phyloP scores from a whole-genome alignment of 1,284 basidiomycete genomes.

The Papiliotrema terrestris region DNA sequence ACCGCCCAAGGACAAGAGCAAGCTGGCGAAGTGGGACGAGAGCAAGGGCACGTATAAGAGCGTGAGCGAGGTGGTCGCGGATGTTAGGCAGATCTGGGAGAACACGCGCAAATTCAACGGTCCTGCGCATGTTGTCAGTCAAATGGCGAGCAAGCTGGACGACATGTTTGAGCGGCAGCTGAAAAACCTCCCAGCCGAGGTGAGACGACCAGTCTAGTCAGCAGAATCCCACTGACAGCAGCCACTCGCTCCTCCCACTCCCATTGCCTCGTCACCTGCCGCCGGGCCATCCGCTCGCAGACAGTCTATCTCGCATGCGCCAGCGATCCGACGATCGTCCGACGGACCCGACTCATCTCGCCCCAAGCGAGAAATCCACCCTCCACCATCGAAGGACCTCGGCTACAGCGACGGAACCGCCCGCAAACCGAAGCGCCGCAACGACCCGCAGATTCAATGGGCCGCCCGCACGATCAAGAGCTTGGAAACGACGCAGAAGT shows the following conservation, averaged over 20 bases:
- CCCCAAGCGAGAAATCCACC: constrained; percentile 95
- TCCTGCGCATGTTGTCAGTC: constrained; percentile 72
- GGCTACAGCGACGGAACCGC: constrained; percentile 64
- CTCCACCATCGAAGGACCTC: constrained; percentile 87
- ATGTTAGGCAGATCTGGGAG: constrained; percentile 80
- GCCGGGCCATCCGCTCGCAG: constrained; percentile 27
- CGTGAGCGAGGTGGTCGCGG: constrained; percentile 73
- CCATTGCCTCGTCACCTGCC: constrained; percentile 18
- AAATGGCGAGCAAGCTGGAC: constrained; percentile 76
- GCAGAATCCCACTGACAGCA: not conserved
- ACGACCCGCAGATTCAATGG: constrained; percentile 82
- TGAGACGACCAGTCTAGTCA: constrained; percentile 38
- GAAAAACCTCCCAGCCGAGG: constrained; percentile 69
- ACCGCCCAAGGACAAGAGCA: constrained; percentile 52
- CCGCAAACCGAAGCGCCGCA: constrained; percentile 56
- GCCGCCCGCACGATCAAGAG: constrained; percentile 67
- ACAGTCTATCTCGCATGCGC: constrained; percentile 42
- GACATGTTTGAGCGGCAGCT: constrained; percentile 84
- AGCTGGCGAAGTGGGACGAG: constrained; percentile 54
- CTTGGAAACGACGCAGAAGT: constrained; percentile 70
- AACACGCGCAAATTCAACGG: constrained; percentile 95
- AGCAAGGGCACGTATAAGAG: constrained; percentile 67
- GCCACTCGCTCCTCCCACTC: constrained; percentile 10
- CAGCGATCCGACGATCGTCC: constrained; percentile 47
- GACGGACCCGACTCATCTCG: constrained; percentile 55